Evolutionary conservation across 2,329 filamentous ascomycete genomes (phyloP).

Genomic region (Aureobasidium subglaciale): DNA sequence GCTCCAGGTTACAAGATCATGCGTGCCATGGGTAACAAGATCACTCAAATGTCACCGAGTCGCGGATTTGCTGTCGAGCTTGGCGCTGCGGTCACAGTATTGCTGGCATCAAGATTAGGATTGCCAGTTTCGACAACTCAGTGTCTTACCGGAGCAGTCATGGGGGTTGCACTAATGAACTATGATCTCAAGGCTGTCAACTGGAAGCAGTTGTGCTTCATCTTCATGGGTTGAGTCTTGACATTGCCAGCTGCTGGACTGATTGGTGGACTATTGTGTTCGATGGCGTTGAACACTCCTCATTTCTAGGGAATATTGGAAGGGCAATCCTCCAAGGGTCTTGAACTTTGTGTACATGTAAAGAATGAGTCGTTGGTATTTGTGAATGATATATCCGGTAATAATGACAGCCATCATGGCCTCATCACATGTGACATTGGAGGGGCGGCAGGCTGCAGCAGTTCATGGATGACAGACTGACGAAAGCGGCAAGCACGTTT

Average conservation of each 20-base stretch:
- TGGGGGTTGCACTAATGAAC: conserved; percentile 56
- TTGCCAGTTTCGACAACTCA: conserved; percentile 60
- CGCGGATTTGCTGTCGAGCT: conserved; percentile 56
- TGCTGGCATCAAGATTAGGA: conserved; percentile 55
- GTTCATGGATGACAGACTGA: neutral
- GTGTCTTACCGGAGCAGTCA: conserved; percentile 56
- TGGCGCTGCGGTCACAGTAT: conserved; percentile 54
- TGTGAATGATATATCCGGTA: no score
- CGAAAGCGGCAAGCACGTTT: no score
- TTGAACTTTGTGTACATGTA: no score
- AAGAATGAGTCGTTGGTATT: neutral
- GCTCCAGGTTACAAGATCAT: conserved; percentile 61
- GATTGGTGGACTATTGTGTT: conserved; percentile 55
- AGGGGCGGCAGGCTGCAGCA: neutral
- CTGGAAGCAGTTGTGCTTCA: conserved; percentile 55
- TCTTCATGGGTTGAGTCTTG: conserved; percentile 55
- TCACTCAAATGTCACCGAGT: conserved; percentile 52
- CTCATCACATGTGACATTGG: neutral
- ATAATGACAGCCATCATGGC: no score
- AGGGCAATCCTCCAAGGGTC: no score
- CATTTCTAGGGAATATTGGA: conserved; percentile 23
- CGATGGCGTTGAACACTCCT: conserved; percentile 56
- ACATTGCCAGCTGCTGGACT: conserved; percentile 53
- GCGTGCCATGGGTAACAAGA: conserved; percentile 51
- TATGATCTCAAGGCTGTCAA: conserved; percentile 54